Base-by-base conservation (phyloP, 352 stramenopile species). In the Aphanomyces astaci region DNA sequence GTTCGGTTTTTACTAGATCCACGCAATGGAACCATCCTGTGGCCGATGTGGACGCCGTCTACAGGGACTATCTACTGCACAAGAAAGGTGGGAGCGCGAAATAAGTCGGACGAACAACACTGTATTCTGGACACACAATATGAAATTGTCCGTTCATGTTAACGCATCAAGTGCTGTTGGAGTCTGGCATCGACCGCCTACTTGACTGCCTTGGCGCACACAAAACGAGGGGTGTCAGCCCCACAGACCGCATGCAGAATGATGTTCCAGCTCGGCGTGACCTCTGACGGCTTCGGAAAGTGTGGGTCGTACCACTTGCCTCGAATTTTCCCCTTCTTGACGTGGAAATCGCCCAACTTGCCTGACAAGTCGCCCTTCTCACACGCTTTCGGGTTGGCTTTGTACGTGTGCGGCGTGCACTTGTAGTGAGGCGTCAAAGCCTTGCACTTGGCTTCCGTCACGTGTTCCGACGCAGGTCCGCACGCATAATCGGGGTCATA, bases 1-100 rank as follows among this genome's bases (percentile, higher is more conserved):
- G n/a, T n/a, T n/a, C n/a, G n/a, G n/a, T n/a, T n/a, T n/a, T n/a
- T n/a, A n/a, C 19, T 43, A 91, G 86, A 32, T 92, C 86, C 4
- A 93, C 86, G 2, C 84, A 95, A 43, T 95, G 86, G 84, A 93
- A 92, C 66, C 86, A 95, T 39, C 86, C 86, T 15, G 68, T 76
- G 11, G 57, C 84, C 27, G 84, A 92, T 55, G 84, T 92, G 24
- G 86, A 94, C 30, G 71, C 71, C 1, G 10, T 43, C 19, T 68
- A 51, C 51, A 15, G 33, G 13, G n/a, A 1, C 2, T 68, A 60
- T 32, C 22, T 59, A 9, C 13, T 31, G 10, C 48, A 55, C 7
- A 55, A 55, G n/a, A 55, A 55, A n/a, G 48, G 15, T 15, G 36
- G 36, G 15, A 15, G 7, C 15, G 7, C 36, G 15, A 43, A 43